A percentile compares a stretch with the other conserved stretches of the same genome.
phyloP scores from a whole-genome alignment of 1,284 basidiomycete species.

The Fomitopsis betulina region DNA sequence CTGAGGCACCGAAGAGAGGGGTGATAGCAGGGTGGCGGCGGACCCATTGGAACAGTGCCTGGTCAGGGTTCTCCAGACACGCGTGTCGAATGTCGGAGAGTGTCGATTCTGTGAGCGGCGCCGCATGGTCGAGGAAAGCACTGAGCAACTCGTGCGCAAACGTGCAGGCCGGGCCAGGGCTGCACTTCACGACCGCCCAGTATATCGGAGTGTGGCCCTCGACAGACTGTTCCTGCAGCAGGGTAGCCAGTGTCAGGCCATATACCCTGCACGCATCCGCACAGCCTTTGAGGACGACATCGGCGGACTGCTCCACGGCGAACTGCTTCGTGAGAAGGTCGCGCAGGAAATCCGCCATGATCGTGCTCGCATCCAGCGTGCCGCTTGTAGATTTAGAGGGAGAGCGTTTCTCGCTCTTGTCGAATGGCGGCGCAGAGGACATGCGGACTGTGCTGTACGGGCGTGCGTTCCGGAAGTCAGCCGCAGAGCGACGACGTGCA shows the following conservation, averaged over 20 bases:
- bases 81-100: slow-evolving; percentile 58
- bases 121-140: slow-evolving; percentile 47
- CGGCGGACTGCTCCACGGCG: not conserved
- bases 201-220: slow-evolving; percentile 63
- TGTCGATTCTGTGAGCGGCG: slow-evolving; percentile 44
- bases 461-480: not conserved
- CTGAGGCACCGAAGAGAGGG: slow-evolving; percentile 47
- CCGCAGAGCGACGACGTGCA: not conserved
- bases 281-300: slow-evolving; percentile 15
- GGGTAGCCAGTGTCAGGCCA: slow-evolving; percentile 35
- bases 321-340: not conserved
- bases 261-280: slow-evolving; percentile 38
- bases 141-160: slow-evolving; percentile 42
- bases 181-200: slow-evolving; percentile 55
- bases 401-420: not conserved
- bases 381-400: not conserved
- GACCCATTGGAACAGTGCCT: slow-evolving; percentile 57
- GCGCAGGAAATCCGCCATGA: not conserved
- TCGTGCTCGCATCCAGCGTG: not conserved
- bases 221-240: slow-evolving; percentile 57
- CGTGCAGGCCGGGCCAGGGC: not conserved
- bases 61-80: slow-evolving; percentile 59
- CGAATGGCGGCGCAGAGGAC: not conserved
- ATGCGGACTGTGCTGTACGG: not conserved
- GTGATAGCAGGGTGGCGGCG: slow-evolving; percentile 44